phyloP scores from a whole-genome alignment of 2,329 filamentous ascomycete genomes.

The Raffaelea deltoideospora region DNA sequence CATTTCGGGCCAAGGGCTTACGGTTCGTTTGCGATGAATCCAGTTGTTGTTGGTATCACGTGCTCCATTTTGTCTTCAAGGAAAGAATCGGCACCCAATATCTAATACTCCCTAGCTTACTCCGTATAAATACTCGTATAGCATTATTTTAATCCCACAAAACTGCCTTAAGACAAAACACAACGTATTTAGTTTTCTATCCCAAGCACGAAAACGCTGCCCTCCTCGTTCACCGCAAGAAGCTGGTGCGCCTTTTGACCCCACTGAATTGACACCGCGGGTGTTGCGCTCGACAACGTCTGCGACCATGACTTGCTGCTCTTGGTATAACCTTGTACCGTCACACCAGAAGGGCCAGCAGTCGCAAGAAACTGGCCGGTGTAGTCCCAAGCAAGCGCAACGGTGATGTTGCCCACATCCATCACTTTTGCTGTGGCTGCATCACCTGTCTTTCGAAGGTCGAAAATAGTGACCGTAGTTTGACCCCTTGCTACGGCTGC shows the following conservation, averaged over 20 bases:
- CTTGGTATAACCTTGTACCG: slow-evolving; percentile 84
- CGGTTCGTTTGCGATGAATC: no score
- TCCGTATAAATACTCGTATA: no score
- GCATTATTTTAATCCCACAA: no score
- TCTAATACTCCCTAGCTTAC: no score
- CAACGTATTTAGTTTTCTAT: no score
- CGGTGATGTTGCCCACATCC: slow-evolving; percentile 66
- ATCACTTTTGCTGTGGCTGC: slow-evolving; percentile 70
- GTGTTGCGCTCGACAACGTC: slow-evolving; percentile 60
- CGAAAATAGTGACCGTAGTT: slow-evolving; percentile 71
- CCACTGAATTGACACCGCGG: slow-evolving; percentile 64
- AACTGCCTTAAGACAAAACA: no score
- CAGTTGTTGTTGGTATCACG: no score
- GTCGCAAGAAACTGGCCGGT: slow-evolving; percentile 84
- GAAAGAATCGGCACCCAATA: no score
- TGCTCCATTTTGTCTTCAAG: no score
- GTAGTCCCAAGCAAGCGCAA: slow-evolving; percentile 82
- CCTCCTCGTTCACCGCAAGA: slow-evolving; percentile 59
- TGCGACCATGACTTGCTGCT: slow-evolving; percentile 78
- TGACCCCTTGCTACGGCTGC: slow-evolving; percentile 68
- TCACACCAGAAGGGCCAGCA: slow-evolving; percentile 63
- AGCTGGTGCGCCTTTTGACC: slow-evolving; percentile 59
- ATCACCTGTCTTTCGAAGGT: slow-evolving; percentile 81
- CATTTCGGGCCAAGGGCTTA: no score
- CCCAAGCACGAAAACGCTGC: slow-evolving; percentile 57